Conservation (phyloP, 345 rosid genomes). For the Brassica rapa region DNA sequence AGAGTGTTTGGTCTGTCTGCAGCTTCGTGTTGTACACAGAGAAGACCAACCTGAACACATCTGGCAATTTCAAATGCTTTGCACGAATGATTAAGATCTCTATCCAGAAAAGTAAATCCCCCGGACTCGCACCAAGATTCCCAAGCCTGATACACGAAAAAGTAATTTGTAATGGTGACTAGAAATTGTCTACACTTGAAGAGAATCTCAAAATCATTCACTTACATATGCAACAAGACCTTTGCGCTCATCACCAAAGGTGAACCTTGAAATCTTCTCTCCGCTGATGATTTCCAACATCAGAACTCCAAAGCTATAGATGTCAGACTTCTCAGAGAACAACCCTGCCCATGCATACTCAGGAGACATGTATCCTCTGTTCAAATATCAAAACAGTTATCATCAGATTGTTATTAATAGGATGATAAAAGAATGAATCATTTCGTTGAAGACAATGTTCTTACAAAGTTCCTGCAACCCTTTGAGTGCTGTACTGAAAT, state of each 20-base stretch:
- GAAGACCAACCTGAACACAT: slow-evolving; percentile 36
- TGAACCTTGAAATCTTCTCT: slow-evolving; percentile 30
- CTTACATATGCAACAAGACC: slow-evolving; percentile 40
- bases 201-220: background rate
- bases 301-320: slow-evolving; percentile 55
- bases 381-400: background rate
- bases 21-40: slow-evolving; percentile 36
- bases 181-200: background rate
- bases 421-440: background rate
- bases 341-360: slow-evolving; percentile 56
- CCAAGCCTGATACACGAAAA: slow-evolving; percentile 23
- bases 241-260: slow-evolving; percentile 32
- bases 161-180: background rate
- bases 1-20: slow-evolving; percentile 35
- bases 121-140: slow-evolving; percentile 30
- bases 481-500: slow-evolving; percentile 34
- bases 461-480: slow-evolving; percentile 42
- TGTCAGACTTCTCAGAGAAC: slow-evolving; percentile 57
- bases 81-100: slow-evolving; percentile 20
- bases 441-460: background rate
- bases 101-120: slow-evolving; percentile 26
- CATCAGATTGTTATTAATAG: background rate
- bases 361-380: slow-evolving; percentile 50
- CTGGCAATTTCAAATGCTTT: slow-evolving; percentile 21
- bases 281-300: slow-evolving; percentile 40